A percentile compares a stretch with the other conserved stretches of the same genome.
phyloP scores from a whole-genome alignment of 345 rosid genomes.

The Eutrema heterophyllum region DNA sequence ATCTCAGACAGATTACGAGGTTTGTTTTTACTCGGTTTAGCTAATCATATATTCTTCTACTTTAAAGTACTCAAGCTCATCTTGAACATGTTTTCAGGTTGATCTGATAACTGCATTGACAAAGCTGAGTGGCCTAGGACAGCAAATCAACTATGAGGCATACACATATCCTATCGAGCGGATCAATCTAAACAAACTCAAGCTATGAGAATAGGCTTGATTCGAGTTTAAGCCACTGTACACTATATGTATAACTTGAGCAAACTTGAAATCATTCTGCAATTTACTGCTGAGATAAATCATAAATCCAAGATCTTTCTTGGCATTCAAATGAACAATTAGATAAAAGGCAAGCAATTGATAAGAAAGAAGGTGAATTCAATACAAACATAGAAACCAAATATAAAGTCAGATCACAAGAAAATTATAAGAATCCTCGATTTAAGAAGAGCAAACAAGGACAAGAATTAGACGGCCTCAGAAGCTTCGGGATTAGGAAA shows the following conservation, averaged over 20 bases:
- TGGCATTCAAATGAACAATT: neutral
- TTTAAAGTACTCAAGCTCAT: neutral
- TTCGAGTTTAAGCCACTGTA: neutral
- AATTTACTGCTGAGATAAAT: neutral
- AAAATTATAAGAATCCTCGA: slow-evolving; percentile 18
- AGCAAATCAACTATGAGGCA: slow-evolving; percentile 83
- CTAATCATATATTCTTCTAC: neutral
- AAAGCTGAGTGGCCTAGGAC: slow-evolving; percentile 75
- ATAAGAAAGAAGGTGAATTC: neutral
- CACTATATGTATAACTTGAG: neutral
- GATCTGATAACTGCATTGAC: slow-evolving; percentile 87
- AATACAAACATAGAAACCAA: slow-evolving; percentile 5
- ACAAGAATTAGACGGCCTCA: slow-evolving; percentile 39
- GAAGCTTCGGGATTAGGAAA: slow-evolving; percentile 9
- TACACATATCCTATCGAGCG: slow-evolving; percentile 59
- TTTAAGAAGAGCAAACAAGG: slow-evolving; percentile 32
- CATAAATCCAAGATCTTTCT: neutral
- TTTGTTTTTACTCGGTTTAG: slow-evolving; percentile 13
- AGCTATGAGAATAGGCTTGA: slow-evolving; percentile 33
- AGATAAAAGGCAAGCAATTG: neutral
- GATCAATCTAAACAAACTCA: slow-evolving; percentile 78
- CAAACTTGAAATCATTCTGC: neutral
- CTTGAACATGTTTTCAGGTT: slow-evolving; percentile 44
- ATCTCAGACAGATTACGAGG: slow-evolving; percentile 92
- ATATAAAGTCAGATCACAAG: neutral